Evolutionary conservation across 768 basidiomycete species (phyloP).

Genomic region (Boletus subcaerulescens): DNA sequence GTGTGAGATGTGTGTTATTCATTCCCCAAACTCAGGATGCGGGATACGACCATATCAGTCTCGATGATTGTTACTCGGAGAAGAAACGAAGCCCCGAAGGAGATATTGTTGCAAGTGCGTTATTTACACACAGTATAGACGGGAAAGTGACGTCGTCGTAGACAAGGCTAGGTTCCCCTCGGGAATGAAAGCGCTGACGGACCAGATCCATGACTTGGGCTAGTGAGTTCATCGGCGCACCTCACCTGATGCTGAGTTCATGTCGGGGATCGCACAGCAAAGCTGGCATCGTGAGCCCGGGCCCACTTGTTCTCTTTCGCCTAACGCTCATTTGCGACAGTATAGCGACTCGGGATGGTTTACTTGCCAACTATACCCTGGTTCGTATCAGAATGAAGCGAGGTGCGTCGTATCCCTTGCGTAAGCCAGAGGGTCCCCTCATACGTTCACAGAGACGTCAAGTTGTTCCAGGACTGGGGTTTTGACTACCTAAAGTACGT

Average conservation of each 20-base stretch:
- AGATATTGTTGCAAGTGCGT: conserved; percentile 53
- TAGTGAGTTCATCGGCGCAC: conserved; percentile 40
- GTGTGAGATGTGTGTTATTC: background rate
- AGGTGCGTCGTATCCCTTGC: conserved; percentile 33
- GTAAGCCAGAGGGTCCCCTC: background rate
- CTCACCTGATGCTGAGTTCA: background rate
- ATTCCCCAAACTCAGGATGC: conserved; percentile 39
- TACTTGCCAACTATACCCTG: conserved; percentile 62
- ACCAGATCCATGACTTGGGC: conserved; percentile 53
- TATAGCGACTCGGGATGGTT: conserved; percentile 71
- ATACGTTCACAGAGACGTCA: conserved; percentile 43
- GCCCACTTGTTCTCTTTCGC: background rate
- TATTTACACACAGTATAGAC: background rate
- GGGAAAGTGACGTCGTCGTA: conserved; percentile 18
- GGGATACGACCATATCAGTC: conserved; percentile 57
- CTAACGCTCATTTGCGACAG: conserved; percentile 29
- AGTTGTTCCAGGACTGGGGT: conserved; percentile 62
- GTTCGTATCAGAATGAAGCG: conserved; percentile 61
- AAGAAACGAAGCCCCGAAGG: conserved; percentile 49
- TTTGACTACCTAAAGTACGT: conserved; percentile 63
- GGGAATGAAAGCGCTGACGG: conserved; percentile 56
- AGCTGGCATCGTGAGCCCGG: conserved; percentile 54
- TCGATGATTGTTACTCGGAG: conserved; percentile 67
- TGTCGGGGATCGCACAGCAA: conserved; percentile 35
- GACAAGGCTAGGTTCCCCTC: conserved; percentile 52